These are phyloP conservation scores for Talaromyces stipitatus DNA, from an alignment of 495 filamentous ascomycete genomes.

Conservation along the genomic window DNA sequence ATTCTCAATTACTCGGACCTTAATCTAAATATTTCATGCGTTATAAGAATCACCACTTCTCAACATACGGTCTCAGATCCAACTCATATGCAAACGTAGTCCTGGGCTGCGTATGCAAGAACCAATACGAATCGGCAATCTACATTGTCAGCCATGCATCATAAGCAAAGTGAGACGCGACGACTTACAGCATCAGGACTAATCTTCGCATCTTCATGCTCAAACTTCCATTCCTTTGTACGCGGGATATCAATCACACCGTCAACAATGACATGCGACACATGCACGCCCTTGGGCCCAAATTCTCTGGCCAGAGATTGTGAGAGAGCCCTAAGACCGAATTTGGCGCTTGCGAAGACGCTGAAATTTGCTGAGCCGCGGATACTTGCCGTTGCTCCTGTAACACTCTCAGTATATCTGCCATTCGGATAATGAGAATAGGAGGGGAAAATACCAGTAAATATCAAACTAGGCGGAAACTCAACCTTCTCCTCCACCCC, in stretches of 20 bases:
- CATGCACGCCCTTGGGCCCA: conserved; percentile 81
- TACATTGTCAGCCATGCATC: conserved; percentile 19
- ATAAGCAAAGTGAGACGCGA: not conserved
- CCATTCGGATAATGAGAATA: not conserved
- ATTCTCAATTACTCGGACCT: too few relatives aligned
- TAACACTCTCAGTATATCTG: not conserved
- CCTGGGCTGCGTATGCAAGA: conserved; percentile 76
- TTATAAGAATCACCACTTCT: conserved; percentile 55
- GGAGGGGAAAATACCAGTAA: conserved; percentile 44
- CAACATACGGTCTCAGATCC: conserved; percentile 71
- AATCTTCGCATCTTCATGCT: conserved; percentile 65
- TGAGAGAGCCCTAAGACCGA: conserved; percentile 66
- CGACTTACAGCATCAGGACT: conserved; percentile 69
- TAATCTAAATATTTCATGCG: too few relatives aligned
- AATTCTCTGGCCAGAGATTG: conserved; percentile 84
- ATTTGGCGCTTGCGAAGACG: conserved; percentile 72
- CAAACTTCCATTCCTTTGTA: conserved; percentile 53
- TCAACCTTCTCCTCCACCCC: conserved; percentile 18
- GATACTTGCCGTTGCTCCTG: conserved; percentile 72
- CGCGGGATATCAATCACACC: conserved; percentile 80
- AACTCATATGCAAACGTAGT: conserved; percentile 79
- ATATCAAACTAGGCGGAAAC: conserved; percentile 72
- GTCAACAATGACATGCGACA: conserved; percentile 79
- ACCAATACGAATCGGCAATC: conserved; percentile 90
- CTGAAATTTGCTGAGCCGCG: conserved; percentile 65